A percentile compares a stretch with the other conserved stretches of the same genome.
phyloP scores from a whole-genome alignment of 106 monocot genomes.

The Dendrobium catenatum region DNA sequence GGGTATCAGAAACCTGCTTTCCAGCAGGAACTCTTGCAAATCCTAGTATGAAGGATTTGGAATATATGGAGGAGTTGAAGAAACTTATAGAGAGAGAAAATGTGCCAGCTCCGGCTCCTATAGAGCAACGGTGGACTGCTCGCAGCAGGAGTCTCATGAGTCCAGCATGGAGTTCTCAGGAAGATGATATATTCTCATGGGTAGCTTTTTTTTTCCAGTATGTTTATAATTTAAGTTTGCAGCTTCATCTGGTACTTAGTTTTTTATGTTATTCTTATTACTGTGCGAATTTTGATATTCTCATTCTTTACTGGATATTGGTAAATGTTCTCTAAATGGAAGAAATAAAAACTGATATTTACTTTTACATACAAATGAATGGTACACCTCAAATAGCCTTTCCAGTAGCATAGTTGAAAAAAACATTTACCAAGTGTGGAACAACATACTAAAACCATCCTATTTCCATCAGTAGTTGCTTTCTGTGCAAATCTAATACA shows the following conservation, averaged over 20 bases:
- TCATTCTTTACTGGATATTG: not conserved
- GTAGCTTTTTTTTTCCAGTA: slow-evolving; percentile 27
- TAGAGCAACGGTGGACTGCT: slow-evolving; percentile 96
- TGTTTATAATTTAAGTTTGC: not conserved
- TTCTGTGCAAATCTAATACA: not conserved
- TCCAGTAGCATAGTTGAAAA: not conserved
- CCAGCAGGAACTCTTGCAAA: slow-evolving; percentile 71
- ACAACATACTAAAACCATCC: not conserved
- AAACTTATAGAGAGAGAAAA: slow-evolving; percentile 70
- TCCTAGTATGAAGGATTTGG: slow-evolving; percentile 83
- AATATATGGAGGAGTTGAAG: slow-evolving; percentile 71
- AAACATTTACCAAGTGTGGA: not conserved
- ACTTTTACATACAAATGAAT: not conserved
- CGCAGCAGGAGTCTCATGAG: slow-evolving; percentile 78
- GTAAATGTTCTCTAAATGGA: not conserved
- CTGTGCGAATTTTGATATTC: not conserved
- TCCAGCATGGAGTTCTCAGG: slow-evolving; percentile 65
- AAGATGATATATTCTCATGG: slow-evolving; percentile 96
- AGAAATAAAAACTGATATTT: not conserved
- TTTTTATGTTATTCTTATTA: not conserved
- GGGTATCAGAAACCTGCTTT: slow-evolving; percentile 90
- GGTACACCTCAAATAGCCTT: not conserved
- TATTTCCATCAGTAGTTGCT: not conserved
- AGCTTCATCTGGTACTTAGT: not conserved
- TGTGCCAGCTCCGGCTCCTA: slow-evolving; percentile 90